Conservation (phyloP, 129 eudicot genomes). For the Heracleum sosnowskyi region DNA sequence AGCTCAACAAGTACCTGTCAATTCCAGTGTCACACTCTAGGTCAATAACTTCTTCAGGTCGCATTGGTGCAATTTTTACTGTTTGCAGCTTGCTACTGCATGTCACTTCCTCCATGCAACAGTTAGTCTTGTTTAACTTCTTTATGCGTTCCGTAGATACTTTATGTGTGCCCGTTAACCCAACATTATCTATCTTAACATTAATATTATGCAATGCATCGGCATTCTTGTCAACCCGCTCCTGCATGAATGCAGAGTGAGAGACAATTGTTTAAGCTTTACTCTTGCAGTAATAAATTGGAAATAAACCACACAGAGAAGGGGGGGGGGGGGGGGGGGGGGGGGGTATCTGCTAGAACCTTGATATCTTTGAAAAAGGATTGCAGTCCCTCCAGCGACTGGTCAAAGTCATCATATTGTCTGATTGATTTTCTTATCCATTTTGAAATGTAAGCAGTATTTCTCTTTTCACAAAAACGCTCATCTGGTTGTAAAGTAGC, state of each 20-base stretch:
- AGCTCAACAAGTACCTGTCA: conserved; percentile 37
- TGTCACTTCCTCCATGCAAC: not conserved
- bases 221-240: conserved; percentile 33
- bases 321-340: too few relatives aligned
- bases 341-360: too few relatives aligned
- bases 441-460: conserved; percentile 65
- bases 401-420: conserved; percentile 57
- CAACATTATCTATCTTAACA: conserved; percentile 23
- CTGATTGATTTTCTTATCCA: conserved; percentile 87
- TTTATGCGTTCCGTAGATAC: conserved; percentile 22
- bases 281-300: not conserved
- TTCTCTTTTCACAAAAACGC: conserved; percentile 69
- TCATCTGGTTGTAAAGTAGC: conserved; percentile 55
- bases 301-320: not conserved
- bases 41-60: conserved; percentile 28
- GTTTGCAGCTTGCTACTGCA: conserved; percentile 2
- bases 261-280: conserved; percentile 10
- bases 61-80: conserved; percentile 19
- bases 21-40: conserved; percentile 31
- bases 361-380: conserved; percentile 61
- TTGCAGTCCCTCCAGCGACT: conserved; percentile 56
- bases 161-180: conserved; percentile 24
- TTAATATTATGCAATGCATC: conserved; percentile 23
- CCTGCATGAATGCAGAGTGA: conserved; percentile 30
- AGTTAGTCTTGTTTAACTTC: conserved; percentile 21